Evolutionary conservation across 2,329 filamentous ascomycete genomes (phyloP).

Genomic region (Aureobasidium sp.): DNA sequence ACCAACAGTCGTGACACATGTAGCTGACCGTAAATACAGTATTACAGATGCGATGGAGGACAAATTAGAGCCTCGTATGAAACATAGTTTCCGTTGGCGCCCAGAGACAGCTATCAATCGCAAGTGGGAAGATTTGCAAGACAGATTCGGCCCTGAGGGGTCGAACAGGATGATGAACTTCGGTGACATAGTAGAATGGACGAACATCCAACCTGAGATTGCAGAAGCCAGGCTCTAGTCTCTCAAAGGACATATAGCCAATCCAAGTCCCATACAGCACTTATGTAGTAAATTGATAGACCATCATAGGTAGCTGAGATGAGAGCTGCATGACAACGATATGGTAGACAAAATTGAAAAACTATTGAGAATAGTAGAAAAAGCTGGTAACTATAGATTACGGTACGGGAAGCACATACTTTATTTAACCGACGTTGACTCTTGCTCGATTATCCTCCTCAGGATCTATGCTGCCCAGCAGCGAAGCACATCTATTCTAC

Average conservation of each 20-base stretch:
- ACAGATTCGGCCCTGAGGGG: conserved; percentile 28
- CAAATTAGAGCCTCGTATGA: conserved; percentile 38
- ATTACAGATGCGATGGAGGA: conserved; percentile 45
- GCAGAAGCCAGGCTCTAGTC: conserved; percentile 1
- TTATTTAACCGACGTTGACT: too few species aligned
- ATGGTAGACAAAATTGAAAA: too few species aligned
- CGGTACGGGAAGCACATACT: too few species aligned
- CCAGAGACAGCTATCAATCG: conserved; percentile 43
- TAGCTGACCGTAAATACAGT: conserved; percentile 42
- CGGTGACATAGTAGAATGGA: conserved; percentile 10
- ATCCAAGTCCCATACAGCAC: too few species aligned
- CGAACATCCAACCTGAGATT: conserved; percentile 1
- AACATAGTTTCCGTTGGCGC: conserved; percentile 43
- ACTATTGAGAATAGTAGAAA: too few species aligned
- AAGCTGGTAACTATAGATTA: too few species aligned
- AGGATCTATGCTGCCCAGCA: neutral
- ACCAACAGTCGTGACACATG: conserved; percentile 24
- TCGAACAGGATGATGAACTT: conserved; percentile 15
- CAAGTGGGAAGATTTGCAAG: conserved; percentile 37
- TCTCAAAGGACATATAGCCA: too few species aligned
- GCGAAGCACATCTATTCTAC: neutral
- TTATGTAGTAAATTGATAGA: too few species aligned
- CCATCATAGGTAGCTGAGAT: too few species aligned
- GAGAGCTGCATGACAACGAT: too few species aligned
- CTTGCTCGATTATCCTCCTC: too few species aligned